Base-by-base conservation (phyloP, 257 asterid species). In the Rauvolfia tetraphylla region DNA sequence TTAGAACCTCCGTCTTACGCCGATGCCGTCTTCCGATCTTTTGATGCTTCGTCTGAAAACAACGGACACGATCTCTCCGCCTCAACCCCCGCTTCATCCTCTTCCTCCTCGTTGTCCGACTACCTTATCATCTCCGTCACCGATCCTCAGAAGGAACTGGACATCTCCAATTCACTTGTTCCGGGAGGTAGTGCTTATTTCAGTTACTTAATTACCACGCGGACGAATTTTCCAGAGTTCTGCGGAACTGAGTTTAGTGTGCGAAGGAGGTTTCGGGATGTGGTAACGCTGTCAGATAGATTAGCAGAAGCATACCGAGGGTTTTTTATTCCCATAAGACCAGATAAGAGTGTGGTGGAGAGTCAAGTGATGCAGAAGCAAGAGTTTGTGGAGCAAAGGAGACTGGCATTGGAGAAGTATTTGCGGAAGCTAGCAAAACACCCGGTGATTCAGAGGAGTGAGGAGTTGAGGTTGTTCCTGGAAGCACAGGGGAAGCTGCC, bases 1-100 rank as follows among this genome's bases (percentile, higher is more conserved):
- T 92, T 95, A 72, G 99, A 95, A 70, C 99, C 99, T 62, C 99
- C 99, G n/a, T 95, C 99, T n/a, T 95, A 95, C 44, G 97, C 97
- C 7, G 99, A 95, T 68, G 99, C 97, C 22, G 90, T 91, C 70
- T 95, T 95, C 84, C 81, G 87, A 81, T 95, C 99, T 61, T 95
- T 91, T 74, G 98, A 95, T 77, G 78, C 85, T 39, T 74, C 88
- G 22, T 53, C 87, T 2, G 88, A 83, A 70, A 75, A 79, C 83
- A 78, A 81, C 78, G 85, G 84, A 67, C 89, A 79, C 61, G 94
- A 91, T 78, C 88, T 79, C 76, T 86, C 93, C 59, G 18, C 75
- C 13, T 65, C 78, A 25, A 69, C 81, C 11, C 65, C 82, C 9
- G 81, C 86, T 27, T 72, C 89, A 6, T 74, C 81, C 14, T 72